Evolutionary conservation across 108 stramenopile species (phyloP).

Genomic region (Skeletonema costatum): DNA sequence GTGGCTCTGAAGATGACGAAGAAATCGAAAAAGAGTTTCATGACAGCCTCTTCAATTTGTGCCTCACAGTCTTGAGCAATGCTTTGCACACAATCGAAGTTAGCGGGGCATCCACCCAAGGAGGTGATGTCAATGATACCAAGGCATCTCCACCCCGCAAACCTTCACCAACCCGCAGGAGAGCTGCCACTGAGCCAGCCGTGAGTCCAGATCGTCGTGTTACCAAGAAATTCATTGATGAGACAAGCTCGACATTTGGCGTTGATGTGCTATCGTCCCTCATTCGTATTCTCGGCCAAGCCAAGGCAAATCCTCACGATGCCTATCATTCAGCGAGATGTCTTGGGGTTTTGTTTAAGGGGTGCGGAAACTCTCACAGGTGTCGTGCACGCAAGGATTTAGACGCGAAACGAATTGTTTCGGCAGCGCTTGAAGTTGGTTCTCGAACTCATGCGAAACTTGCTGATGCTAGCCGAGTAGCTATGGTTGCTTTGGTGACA

Average conservation of each 20-base stretch:
- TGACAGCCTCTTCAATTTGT: conserved; percentile 75
- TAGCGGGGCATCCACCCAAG: neutral
- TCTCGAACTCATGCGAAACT: conserved; percentile 80
- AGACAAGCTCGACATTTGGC: conserved; percentile 64
- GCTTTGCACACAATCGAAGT: conserved; percentile 73
- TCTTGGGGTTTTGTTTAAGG: conserved; percentile 71
- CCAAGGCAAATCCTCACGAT: conserved; percentile 79
- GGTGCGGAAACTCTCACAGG: conserved; percentile 67
- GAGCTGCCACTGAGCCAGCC: conserved; percentile 45
- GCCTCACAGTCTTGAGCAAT: conserved; percentile 84
- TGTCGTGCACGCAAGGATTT: conserved; percentile 74
- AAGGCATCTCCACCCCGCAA: conserved; percentile 32
- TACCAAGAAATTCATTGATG: conserved; percentile 65
- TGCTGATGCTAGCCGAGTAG: conserved; percentile 45
- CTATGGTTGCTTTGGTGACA: conserved; percentile 40
- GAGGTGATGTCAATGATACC: conserved; percentile 34
- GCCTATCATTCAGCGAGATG: conserved; percentile 85
- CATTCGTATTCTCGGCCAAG: conserved; percentile 76
- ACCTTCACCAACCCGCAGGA: conserved; percentile 22
- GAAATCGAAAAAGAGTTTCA: conserved; percentile 64
- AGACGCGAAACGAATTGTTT: conserved; percentile 82
- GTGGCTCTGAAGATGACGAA: conserved; percentile 40
- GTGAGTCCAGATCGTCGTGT: conserved; percentile 48
- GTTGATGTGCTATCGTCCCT: conserved; percentile 77
- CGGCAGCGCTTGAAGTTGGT: conserved; percentile 82